Conservation (phyloP, 2,329 filamentous ascomycete genomes). For the Colletotrichum liaoningense region DNA sequence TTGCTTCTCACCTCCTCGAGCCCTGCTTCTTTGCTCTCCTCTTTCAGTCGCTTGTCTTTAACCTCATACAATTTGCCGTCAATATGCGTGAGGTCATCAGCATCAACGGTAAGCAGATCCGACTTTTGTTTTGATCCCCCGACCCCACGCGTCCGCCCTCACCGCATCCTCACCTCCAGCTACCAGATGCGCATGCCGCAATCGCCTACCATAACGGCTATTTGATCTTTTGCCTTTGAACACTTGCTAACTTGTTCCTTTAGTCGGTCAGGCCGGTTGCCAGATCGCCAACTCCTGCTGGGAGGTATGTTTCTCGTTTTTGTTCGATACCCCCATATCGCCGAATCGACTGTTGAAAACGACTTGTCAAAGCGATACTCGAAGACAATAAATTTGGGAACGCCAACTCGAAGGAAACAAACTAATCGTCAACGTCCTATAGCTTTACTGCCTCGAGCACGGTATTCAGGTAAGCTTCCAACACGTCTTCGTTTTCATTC, state of each 20-base stretch:
- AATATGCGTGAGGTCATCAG: slow-evolving; percentile 99
- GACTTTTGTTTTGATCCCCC: slow-evolving; percentile 43
- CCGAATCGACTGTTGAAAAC: slow-evolving; percentile 1
- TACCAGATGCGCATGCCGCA: slow-evolving; percentile 20
- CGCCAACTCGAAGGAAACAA: not conserved
- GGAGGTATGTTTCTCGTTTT: slow-evolving; percentile 80
- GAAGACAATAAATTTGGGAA: not conserved
- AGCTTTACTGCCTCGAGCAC: slow-evolving; percentile 99
- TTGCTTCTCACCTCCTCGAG: slow-evolving; percentile 21
- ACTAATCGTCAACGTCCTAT: slow-evolving; percentile 38
- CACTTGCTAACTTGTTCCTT: slow-evolving; percentile 61
- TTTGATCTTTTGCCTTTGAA: slow-evolving; percentile 21
- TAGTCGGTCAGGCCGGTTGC: slow-evolving; percentile 99
- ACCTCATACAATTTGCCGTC: slow-evolving; percentile 46
- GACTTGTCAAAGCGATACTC: not conserved
- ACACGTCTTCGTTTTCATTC: not conserved
- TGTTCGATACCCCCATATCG: not conserved
- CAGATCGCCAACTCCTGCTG: slow-evolving; percentile 99
- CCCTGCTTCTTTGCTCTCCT: slow-evolving; percentile 24
- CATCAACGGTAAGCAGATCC: slow-evolving; percentile 85
- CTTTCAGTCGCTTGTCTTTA: slow-evolving; percentile 39
- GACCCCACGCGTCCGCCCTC: slow-evolving; percentile 53
- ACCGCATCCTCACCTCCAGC: slow-evolving; percentile 53
- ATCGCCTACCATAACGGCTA: slow-evolving; percentile 38
- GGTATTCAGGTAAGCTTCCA: slow-evolving; percentile 87